Percentiles rank a stretch among this genome's conserved stretches.
phyloP scores from a whole-genome alignment of 441 rosid genomes.

The Rhodomyrtus psidioides region DNA sequence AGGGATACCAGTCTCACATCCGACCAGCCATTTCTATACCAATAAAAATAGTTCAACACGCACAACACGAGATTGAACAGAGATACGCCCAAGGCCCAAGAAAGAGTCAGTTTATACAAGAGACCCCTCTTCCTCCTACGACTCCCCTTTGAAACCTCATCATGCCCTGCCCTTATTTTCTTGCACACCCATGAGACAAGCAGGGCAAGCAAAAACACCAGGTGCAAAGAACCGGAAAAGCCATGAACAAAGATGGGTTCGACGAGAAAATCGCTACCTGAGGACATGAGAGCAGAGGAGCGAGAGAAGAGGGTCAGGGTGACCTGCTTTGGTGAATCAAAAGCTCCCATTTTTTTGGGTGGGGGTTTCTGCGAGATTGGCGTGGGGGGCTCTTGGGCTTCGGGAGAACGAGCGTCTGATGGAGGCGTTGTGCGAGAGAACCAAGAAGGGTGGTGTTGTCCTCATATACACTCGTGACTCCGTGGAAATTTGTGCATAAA shows the following conservation, averaged over 20 bases:
- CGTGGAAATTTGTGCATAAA: background rate
- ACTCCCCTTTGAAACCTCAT: constrained; percentile 23
- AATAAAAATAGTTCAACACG: constrained; percentile 37
- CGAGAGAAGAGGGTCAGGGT: constrained; percentile 13
- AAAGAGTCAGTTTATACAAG: constrained; percentile 27
- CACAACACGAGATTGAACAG: constrained; percentile 33
- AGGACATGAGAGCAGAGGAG: constrained; percentile 17
- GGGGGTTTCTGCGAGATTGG: background rate
- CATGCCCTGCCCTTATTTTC: constrained; percentile 15
- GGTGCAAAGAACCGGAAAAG: constrained; percentile 43
- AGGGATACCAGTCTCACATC: constrained; percentile 41
- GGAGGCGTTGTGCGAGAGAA: background rate
- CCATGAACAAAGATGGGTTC: constrained; percentile 37
- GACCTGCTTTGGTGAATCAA: constrained; percentile 15
- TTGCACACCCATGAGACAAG: constrained; percentile 31
- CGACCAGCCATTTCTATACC: constrained; percentile 55
- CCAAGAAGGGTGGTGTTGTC: background rate
- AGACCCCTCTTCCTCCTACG: constrained; percentile 9
- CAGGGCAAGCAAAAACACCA: constrained; percentile 41
- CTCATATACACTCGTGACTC: background rate
- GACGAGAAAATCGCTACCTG: constrained; percentile 32
- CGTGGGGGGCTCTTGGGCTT: background rate
- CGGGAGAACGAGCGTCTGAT: background rate
- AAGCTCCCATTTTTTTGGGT: constrained; percentile 6
- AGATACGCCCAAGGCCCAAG: constrained; percentile 47